These are phyloP conservation scores for Diaporthe nobilis DNA, from an alignment of 2,329 filamentous ascomycete species.

Conservation along the genomic window DNA sequence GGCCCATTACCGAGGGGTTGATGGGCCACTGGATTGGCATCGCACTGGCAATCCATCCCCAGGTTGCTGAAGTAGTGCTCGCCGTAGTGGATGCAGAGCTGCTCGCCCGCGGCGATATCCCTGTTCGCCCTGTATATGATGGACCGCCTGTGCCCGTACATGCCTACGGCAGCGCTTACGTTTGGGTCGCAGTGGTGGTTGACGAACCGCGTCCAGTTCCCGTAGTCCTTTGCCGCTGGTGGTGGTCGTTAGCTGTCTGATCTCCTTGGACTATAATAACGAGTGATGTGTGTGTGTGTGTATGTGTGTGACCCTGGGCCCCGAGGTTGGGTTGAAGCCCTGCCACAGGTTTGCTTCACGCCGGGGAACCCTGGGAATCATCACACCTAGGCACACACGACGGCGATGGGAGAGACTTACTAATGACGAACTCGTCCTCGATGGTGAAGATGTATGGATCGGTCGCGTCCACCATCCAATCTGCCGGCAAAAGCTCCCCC, in stretches of 20 bases:
- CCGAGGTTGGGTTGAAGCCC: not conserved
- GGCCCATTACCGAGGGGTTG: not conserved
- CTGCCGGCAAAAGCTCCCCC: not conserved
- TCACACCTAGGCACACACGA: not conserved
- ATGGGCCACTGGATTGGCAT: not conserved
- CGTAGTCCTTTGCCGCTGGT: not conserved
- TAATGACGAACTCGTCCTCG: not conserved
- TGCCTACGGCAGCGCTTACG: slow-evolving; percentile 53
- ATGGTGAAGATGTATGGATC: not conserved
- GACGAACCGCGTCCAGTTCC: slow-evolving; percentile 15
- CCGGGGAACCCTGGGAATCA: not conserved
- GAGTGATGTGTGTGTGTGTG: not conserved
- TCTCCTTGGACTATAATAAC: not conserved
- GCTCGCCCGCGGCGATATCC: not conserved
- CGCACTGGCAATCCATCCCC: not conserved
- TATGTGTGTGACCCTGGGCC: not conserved
- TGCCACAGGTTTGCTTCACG: not conserved
- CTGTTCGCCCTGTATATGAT: not conserved
- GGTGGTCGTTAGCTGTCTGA: not conserved
- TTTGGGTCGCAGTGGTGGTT: slow-evolving; percentile 30
- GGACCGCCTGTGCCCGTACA: slow-evolving; percentile 61
- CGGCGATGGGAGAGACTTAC: not conserved
- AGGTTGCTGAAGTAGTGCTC: not conserved
- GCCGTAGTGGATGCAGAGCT: slow-evolving; percentile 1
- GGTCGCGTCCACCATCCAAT: rapidly evolving